Conservation (phyloP, 768 basidiomycete genomes). For the Leccinum boreale region DNA sequence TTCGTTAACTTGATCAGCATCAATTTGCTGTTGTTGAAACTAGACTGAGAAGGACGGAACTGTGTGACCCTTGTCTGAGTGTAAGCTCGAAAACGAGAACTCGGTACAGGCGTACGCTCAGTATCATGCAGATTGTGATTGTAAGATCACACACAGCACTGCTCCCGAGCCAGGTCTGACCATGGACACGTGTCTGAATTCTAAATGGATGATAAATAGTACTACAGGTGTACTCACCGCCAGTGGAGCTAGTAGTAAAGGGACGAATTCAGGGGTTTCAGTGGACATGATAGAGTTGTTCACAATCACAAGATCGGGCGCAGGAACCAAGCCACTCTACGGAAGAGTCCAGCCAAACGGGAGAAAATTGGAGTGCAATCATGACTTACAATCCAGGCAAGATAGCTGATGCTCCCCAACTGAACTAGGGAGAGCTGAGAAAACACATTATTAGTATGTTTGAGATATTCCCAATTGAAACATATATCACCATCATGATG, state of each 20-base stretch:
- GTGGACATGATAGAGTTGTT: neutral
- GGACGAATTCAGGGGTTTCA: neutral
- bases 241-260: too few relatives aligned
- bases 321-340: too few relatives aligned
- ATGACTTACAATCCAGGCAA: neutral
- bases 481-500: slow-evolving; percentile 18
- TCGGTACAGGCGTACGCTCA: neutral
- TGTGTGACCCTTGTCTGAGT: neutral
- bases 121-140: slow-evolving; percentile 20
- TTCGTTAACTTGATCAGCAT: slow-evolving; percentile 4
- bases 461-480: neutral
- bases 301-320: too few relatives aligned
- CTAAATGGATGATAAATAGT: neutral
- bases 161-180: slow-evolving; percentile 22
- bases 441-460: neutral
- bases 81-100: neutral
- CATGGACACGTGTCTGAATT: neutral
- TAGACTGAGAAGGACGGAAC: neutral
- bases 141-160: slow-evolving; percentile 14
- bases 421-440: slow-evolving; percentile 23
- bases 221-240: slow-evolving; percentile 1
- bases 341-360: too few relatives aligned
- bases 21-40: neutral
- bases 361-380: too few relatives aligned
- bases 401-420: slow-evolving; percentile 7